Percentiles rank a stretch among this genome's conserved stretches.
Evolutionary conservation across 345 rosid genomes (phyloP).

Genomic region (Eutrema japonicum): DNA sequence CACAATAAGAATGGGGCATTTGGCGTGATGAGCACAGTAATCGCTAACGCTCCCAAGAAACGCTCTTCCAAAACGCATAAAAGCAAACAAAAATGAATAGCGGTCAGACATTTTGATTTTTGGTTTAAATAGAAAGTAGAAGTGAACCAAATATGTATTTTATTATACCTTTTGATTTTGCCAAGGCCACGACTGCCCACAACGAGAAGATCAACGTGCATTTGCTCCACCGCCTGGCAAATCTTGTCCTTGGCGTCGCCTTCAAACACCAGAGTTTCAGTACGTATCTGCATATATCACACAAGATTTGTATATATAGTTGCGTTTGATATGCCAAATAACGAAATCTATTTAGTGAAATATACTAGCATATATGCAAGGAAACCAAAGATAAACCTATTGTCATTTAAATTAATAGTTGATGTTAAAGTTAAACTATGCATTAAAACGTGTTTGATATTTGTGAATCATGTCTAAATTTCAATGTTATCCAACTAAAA

Average conservation of each 20-base stretch:
- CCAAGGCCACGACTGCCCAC: slow-evolving; percentile 53
- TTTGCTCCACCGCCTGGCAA: slow-evolving; percentile 43
- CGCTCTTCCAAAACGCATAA: slow-evolving; percentile 52
- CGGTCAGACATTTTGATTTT: neutral
- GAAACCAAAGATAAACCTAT: too few species aligned
- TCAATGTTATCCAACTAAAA: too few species aligned
- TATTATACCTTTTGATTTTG: slow-evolving; percentile 44
- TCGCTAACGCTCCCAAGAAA: slow-evolving; percentile 85
- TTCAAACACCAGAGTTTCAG: slow-evolving; percentile 44
- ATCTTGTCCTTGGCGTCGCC: slow-evolving; percentile 50
- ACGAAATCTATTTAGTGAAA: neutral
- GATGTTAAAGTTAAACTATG: too few species aligned
- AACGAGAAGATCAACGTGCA: slow-evolving; percentile 48
- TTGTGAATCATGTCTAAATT: too few species aligned
- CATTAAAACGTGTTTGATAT: too few species aligned
- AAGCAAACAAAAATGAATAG: neutral
- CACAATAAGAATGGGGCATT: slow-evolving; percentile 74
- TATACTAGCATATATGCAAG: too few species aligned
- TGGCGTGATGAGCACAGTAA: slow-evolving; percentile 71
- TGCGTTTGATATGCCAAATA: neutral
- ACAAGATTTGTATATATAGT: neutral
- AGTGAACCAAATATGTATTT: neutral
- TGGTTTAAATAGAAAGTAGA: neutral
- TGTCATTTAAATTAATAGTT: too few species aligned
- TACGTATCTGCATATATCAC: slow-evolving; percentile 33